Evolutionary conservation across 306 rosid species (phyloP), one percentile per base, ranked within the genome.

Genomic region (Nissolia schottii): DNA sequence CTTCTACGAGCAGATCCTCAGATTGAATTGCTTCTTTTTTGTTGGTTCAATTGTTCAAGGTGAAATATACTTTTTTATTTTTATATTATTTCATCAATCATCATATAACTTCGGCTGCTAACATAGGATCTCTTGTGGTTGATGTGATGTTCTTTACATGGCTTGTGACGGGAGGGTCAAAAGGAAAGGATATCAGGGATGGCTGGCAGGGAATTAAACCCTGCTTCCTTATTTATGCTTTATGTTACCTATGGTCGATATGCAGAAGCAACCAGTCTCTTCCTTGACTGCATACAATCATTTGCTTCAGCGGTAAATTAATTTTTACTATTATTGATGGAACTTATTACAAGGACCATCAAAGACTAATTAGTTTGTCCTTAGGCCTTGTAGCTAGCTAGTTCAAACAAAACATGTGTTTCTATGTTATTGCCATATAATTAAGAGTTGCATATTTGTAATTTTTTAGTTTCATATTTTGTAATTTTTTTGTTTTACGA

Each of bases 21-120:
- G 74, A 88, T 94, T 23, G 97, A 91, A 76, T 74, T 94, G 88
- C 98, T 96, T 66, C 89, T 88, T 63, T n/a, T n/a, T 94, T 97
- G 98, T 84, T 94, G 32, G 90, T 94, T 79, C 92, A 84, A 15
- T 76, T 91, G 80, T 94, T 94, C 79, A 94, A 89, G 98, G 98
- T 92, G 86, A n/a, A n/a, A n/a, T n/a, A n/a, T n/a, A n/a, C n/a
- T n/a, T n/a, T n/a, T n/a, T n/a, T n/a, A n/a, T n/a, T n/a, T n/a
- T n/a, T n/a, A n/a, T n/a, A n/a, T n/a, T n/a, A n/a, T n/a, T n/a
- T 71, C 18, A 13, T n/a, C n/a, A n/a, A n/a, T n/a, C n/a, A n/a
- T 32, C 22, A 25, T 60, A 32, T 16, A 60, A 23, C 28, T 65
- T 71, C 10, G 54, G 49, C 29, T 77, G 20, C 35, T 25, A 60